Evolutionary conservation across 129 eudicot genomes (phyloP).

Genomic region (Flaveria bidentis): DNA sequence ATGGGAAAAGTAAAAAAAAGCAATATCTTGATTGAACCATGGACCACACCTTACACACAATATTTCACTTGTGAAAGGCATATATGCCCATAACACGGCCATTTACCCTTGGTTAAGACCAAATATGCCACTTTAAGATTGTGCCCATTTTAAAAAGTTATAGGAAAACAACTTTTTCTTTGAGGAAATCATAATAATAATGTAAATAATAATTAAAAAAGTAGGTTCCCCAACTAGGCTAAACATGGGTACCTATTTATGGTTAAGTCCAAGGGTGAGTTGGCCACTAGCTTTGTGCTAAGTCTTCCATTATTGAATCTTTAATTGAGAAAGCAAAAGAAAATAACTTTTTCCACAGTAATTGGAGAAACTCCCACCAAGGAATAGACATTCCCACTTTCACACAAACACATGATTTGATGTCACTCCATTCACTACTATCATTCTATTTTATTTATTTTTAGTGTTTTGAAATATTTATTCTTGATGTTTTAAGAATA

Average conservation of each 20-base stretch:
- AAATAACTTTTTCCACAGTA: constrained; percentile 50
- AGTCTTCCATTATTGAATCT: constrained; percentile 52
- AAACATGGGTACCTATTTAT: constrained; percentile 44
- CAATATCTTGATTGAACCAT: constrained; percentile 18
- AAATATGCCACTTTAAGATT: constrained; percentile 37
- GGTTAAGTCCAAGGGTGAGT: constrained; percentile 47
- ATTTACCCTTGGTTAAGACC: constrained; percentile 24
- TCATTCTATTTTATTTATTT: background rate
- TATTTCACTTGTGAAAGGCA: constrained; percentile 36
- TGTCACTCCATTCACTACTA: constrained; percentile 30
- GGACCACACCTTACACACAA: constrained; percentile 36
- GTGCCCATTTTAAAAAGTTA: constrained; percentile 38
- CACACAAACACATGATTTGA: constrained; percentile 40
- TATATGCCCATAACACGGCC: constrained; percentile 44
- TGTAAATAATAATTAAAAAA: constrained; percentile 13
- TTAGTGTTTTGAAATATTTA: background rate
- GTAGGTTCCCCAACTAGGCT: constrained; percentile 38
- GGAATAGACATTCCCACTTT: constrained; percentile 43
- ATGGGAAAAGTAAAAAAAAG: constrained; percentile 17
- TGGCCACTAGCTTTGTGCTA: constrained; percentile 37
- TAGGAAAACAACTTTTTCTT: constrained; percentile 18
- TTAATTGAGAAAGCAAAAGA: constrained; percentile 50
- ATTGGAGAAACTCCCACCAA: constrained; percentile 39
- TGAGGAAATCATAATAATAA: background rate
- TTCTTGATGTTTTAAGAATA: background rate